Evolutionary conservation across 352 stramenopile genomes (phyloP), one percentile per base, ranked within the genome.

Genomic region (Pythium rhizo-oryzae): DNA sequence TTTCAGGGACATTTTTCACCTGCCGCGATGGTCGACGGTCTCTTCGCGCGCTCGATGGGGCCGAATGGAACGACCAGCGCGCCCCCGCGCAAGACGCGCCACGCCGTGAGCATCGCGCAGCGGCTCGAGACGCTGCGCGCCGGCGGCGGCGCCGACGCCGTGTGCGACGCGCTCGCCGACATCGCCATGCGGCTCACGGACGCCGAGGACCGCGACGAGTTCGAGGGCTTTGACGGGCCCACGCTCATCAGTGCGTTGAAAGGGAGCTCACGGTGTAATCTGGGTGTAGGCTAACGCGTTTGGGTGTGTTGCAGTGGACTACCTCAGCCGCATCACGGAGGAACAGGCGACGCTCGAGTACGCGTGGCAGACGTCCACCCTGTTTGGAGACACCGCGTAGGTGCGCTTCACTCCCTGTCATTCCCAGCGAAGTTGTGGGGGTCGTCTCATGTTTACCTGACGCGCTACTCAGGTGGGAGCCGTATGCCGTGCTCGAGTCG

Each of bases 141-240:
- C 8, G 67, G 67, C 8, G 66, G 13, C 43, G 75, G 19, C 78
- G 76, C 37, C 63, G 8, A 53, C 0, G 62, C 50, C 0, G 67
- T 90, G 60, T 50, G 79, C 12, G 69, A 88, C 33, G 76, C 79
- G 4, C 62, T 92, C 11, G 80, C 81, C 6, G 75, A 89, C 49
- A 63, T 92, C 49, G 77, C 84, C 24, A 85, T 90, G 80, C 74
- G 82, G 28, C 70, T 92, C 1, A 58, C 81, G 23, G 76, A 89
- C 41, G 28, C 69, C 4, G 65, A 86, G 4, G 84, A 90, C 52
- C 80, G 85, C 19, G 52, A 78, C 15, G 77, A 81, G 12, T 91
- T 93, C 65, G 74, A 76, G 4, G 72, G 76, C 16, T 74, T 70
- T 13, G 84, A 93, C 51, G 85, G 85, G 11, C 68, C 79, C 0